These are phyloP conservation scores for Peronospora destructor DNA, from an alignment of 352 stramenopile genomes.

Conservation along the genomic window DNA sequence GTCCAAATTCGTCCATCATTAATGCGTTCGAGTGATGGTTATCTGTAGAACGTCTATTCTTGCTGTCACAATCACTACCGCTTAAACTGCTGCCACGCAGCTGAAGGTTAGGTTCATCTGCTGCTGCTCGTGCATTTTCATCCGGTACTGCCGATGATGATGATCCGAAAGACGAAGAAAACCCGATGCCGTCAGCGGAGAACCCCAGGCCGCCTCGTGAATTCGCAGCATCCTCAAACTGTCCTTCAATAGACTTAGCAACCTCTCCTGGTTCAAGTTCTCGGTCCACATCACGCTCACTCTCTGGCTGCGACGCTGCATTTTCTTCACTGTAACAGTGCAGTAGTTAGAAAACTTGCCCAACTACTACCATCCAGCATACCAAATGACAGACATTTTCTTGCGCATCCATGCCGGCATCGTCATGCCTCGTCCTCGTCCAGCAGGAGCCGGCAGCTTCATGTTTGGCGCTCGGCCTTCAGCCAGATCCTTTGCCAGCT, in stretches of 20 bases:
- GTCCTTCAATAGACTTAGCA: conserved; percentile 13
- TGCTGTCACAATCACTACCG: conserved; percentile 1
- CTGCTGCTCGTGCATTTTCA: conserved; percentile 1
- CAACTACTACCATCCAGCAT: conserved; percentile 1
- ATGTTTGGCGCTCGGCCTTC: conserved; percentile 55
- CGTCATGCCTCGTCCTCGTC: conserved; percentile 84
- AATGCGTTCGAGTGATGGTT: neutral
- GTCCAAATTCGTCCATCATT: conserved; percentile 27
- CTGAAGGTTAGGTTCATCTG: conserved; percentile 2
- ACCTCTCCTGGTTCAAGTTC: conserved; percentile 2
- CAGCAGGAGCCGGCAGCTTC: conserved; percentile 41
- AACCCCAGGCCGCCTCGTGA: conserved; percentile 29
- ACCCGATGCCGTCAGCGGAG: conserved; percentile 22
- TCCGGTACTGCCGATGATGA: conserved; percentile 1
- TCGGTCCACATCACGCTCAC: conserved; percentile 26
- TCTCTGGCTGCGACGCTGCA: conserved; percentile 21
- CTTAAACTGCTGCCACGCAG: neutral
- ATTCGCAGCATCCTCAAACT: conserved; percentile 55
- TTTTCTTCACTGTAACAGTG: conserved; percentile 52
- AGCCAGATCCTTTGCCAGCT: conserved; percentile 63
- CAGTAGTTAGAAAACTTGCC: conserved; percentile 9
- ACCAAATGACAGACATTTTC: conserved; percentile 59
- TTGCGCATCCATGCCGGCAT: conserved; percentile 90
- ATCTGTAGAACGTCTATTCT: conserved; percentile 6
- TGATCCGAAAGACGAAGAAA: conserved; percentile 11